Conservation (phyloP, 1,284 basidiomycete species). For the Trametes polyzona region DNA sequence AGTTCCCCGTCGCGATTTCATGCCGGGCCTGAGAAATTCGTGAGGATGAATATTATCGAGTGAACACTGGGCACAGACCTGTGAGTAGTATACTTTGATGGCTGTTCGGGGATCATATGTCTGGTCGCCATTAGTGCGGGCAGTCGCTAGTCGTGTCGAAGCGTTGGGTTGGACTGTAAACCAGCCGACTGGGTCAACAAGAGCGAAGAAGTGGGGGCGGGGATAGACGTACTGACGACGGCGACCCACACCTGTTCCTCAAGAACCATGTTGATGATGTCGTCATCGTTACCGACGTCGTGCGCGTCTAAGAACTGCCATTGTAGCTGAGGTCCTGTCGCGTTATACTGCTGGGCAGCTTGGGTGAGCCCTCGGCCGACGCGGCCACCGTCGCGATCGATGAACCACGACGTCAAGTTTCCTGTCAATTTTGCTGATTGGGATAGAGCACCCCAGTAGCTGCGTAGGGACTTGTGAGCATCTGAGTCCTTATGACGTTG, state of each 20-base stretch:
- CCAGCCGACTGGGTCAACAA: not conserved
- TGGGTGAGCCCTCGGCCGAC: slow-evolving; percentile 41
- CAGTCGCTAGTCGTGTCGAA: slow-evolving; percentile 30
- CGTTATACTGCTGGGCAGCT: slow-evolving; percentile 33
- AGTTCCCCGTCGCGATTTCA: slow-evolving; percentile 38
- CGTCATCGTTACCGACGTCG: slow-evolving; percentile 31
- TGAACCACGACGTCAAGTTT: slow-evolving; percentile 46
- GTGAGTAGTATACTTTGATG: slow-evolving; percentile 41
- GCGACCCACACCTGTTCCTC: slow-evolving; percentile 40
- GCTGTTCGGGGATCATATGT: slow-evolving; percentile 37
- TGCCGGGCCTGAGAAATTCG: slow-evolving; percentile 33
- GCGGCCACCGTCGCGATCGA: slow-evolving; percentile 47
- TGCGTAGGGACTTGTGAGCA: not conserved
- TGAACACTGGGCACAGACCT: slow-evolving; percentile 23
- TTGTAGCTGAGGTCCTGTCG: slow-evolving; percentile 34
- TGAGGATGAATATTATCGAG: not conserved
- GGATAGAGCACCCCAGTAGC: slow-evolving; percentile 50
- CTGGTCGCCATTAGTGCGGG: slow-evolving; percentile 37
- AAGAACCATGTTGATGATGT: slow-evolving; percentile 36
- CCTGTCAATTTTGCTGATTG: slow-evolving; percentile 35
- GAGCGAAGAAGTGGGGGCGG: not conserved
- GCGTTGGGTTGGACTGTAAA: slow-evolving; percentile 37
- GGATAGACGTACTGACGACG: slow-evolving; percentile 38
- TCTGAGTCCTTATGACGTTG: not conserved
- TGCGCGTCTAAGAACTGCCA: slow-evolving; percentile 35